Evolutionary conservation across 129 eudicot species (phyloP), one percentile per base, ranked within the genome.

Genomic region (Escallonia herrerae): DNA sequence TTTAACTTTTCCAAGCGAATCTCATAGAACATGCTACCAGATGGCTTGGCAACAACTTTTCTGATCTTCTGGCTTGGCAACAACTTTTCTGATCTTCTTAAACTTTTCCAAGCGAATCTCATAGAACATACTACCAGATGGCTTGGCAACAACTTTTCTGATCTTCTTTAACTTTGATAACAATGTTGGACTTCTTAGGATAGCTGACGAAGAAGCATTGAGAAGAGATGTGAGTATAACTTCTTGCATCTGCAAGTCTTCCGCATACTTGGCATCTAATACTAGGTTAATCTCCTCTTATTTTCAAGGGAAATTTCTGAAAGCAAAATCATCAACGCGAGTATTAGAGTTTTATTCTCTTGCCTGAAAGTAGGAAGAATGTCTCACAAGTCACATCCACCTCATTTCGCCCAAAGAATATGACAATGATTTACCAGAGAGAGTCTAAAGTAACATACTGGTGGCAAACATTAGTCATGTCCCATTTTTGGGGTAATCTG

Each of bases 181-280:
- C 51, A 65, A 37, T n/a, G 65, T 12, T 4, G 58, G 39, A 11
- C 60, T 47, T 47, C 63, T 40, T 58, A 44, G 65, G 48, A 7
- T 15, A 6, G 54, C 56, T 65, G 62, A 51, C 61, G 50, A 43
- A 22, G 33, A 22, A 22, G 33, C 33, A 22, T 1, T 22, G 64
- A 58, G 45, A 43, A 71, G 51, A 15, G 84, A 76, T 47, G 81
- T 63, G 6, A 76, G 15, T 37, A 76, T 48, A 42, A 69, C 76
- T 72, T 81, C 85, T 46, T 76, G 79, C 52, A 72, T 6, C 43
- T 81, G 85, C 44, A 81, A 45, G 45, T 81, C 81, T 61, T 76
- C 76, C 5, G 79, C 79, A 14, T 58, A 76, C 9, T 63, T 49
- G 3, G 70, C 79, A 56, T 81, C 85, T 1, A 33, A 9, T 45